A percentile compares a stretch with the other conserved stretches of the same genome.
These are phyloP conservation scores for Acanthamoeba rhysodes DNA, from an alignment of 208 protist species.

Conservation along the genomic window DNA sequence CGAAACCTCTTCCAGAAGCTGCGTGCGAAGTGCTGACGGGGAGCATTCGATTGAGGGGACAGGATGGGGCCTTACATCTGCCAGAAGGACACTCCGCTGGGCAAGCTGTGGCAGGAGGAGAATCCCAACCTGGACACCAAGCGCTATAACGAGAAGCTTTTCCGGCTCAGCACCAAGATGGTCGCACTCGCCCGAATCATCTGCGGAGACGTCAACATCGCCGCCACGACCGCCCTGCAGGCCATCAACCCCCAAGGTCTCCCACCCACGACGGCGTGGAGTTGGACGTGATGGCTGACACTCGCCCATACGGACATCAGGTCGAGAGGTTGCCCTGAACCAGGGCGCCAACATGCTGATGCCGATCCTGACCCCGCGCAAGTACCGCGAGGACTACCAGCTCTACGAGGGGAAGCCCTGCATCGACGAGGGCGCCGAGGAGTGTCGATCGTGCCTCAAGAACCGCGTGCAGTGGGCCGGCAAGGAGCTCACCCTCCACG, in stretches of 20 bases:
- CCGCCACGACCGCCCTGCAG: constrained; percentile 87
- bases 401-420: constrained; percentile 87
- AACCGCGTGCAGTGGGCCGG: constrained; percentile 73
- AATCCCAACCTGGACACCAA: constrained; percentile 52
- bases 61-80: constrained; percentile 86
- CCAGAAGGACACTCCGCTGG: constrained; percentile 79
- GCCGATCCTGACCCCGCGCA: constrained; percentile 87
- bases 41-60: background rate
- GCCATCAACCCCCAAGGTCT: constrained; percentile 76
- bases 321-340: constrained; percentile 12
- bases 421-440: constrained; percentile 82
- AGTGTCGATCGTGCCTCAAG: constrained; percentile 78
- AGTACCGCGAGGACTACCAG: constrained; percentile 86
- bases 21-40: background rate
- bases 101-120: constrained; percentile 76
- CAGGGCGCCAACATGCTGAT: constrained; percentile 85
- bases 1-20: background rate
- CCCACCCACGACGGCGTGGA: background rate
- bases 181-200: constrained; percentile 77
- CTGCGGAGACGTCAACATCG: constrained; percentile 83
- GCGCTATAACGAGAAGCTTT: constrained; percentile 71
- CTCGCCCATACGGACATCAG: background rate
- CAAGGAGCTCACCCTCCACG: constrained; percentile 78
- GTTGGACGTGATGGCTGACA: background rate
- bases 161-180: constrained; percentile 80